Conservation (phyloP, 768 basidiomycete species). For the Lenzites betulinus region DNA sequence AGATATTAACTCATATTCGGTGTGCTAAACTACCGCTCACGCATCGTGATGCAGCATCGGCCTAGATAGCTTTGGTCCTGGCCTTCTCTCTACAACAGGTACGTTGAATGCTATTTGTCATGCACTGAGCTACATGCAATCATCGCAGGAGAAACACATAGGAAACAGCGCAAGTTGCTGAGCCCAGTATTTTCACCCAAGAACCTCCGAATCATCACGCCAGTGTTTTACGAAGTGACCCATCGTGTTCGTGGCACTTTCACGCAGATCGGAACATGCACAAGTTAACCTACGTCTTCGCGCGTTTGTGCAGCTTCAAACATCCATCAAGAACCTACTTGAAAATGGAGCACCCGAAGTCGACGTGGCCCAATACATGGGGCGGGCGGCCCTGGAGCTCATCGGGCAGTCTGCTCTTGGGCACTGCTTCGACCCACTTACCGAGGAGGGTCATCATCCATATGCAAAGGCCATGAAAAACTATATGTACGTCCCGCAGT, state of each 20-base stretch:
- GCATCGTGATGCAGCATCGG: not conserved
- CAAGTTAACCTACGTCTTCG: too few relatives aligned
- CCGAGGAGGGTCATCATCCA: conserved; percentile 11
- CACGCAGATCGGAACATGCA: not conserved
- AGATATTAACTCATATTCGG: too few relatives aligned
- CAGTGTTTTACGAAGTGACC: conserved; percentile 15
- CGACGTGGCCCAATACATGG: conserved; percentile 26
- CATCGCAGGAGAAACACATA: conserved; percentile 20
- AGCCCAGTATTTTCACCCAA: conserved; percentile 19
- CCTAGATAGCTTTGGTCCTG: conserved; percentile 4
- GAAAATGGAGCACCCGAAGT: conserved; percentile 8
- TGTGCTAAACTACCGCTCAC: not conserved
- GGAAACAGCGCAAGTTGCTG: conserved; percentile 28
- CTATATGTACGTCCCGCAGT: conserved; percentile 11
- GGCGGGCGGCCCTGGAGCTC: conserved; percentile 27
- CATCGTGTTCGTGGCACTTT: not conserved
- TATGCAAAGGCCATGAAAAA: conserved; percentile 30
- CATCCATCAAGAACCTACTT: conserved; percentile 11
- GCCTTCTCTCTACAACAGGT: conserved; percentile 12
- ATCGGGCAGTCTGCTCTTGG: conserved; percentile 28
- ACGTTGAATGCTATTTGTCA: not conserved
- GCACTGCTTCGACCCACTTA: conserved; percentile 28
- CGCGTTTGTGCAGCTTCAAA: conserved; percentile 17
- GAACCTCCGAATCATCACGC: conserved; percentile 14
- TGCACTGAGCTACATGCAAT: not conserved